A percentile compares a stretch with the other conserved stretches of the same genome.
These are phyloP conservation scores for Waitea zeae DNA, from an alignment of 1,284 basidiomycete genomes.

Conservation along the genomic window DNA sequence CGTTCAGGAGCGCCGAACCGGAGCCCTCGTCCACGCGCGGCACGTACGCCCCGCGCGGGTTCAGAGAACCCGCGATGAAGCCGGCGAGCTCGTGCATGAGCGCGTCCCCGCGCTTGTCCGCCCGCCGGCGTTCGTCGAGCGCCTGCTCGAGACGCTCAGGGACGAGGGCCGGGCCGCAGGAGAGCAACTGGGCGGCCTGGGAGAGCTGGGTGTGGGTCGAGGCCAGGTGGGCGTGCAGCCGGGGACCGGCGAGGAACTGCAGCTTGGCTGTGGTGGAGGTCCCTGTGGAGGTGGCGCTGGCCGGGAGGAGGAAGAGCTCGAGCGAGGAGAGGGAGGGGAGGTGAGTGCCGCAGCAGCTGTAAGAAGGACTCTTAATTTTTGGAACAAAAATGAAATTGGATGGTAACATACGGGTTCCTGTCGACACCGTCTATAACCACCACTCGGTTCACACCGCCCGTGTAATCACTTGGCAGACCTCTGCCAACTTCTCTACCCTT, in stretches of 20 bases:
- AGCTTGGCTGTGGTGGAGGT: conserved; percentile 47
- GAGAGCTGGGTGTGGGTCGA: conserved; percentile 37
- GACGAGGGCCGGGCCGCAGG: conserved; percentile 44
- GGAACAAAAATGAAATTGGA: background rate
- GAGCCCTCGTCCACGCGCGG: conserved; percentile 42
- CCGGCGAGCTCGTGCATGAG: conserved; percentile 52
- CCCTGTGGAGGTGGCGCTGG: conserved; percentile 39
- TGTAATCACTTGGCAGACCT: conserved; percentile 50
- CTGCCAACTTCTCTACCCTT: conserved; percentile 31
- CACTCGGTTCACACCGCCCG: conserved; percentile 64
- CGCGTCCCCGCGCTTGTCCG: conserved; percentile 43
- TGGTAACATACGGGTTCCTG: conserved; percentile 13
- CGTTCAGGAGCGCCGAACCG: conserved; percentile 38
- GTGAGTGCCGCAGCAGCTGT: conserved; percentile 80
- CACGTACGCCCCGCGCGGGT: conserved; percentile 14
- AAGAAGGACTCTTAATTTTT: conserved; percentile 29
- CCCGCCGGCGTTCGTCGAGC: conserved; percentile 45
- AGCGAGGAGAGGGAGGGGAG: conserved; percentile 54
- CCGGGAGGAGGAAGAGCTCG: conserved; percentile 54
- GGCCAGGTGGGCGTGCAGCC: conserved; percentile 45
- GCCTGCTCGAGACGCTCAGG: conserved; percentile 54
- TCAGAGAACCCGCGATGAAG: conserved; percentile 30
- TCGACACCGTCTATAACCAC: conserved; percentile 72
- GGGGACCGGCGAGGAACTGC: conserved; percentile 68
- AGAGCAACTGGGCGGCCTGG: conserved; percentile 38